phyloP scores from a whole-genome alignment of 2,329 filamentous ascomycete genomes.

The Ambrosiella beaveri region DNA sequence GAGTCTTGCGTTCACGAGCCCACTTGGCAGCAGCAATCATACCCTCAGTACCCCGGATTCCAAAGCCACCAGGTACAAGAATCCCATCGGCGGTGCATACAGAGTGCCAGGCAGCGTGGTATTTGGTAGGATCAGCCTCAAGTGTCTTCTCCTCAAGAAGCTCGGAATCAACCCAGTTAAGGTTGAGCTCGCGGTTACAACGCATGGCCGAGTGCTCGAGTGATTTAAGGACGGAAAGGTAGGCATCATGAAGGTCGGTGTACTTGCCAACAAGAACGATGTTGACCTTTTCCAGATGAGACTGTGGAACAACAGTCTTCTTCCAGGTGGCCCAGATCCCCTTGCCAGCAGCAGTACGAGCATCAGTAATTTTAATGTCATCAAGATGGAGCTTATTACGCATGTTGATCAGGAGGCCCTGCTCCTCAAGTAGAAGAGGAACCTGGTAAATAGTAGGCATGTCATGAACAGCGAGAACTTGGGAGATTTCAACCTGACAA shows the following conservation, averaged over 20 bases:
- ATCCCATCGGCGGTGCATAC: conserved; percentile 53
- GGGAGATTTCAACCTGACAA: conserved; percentile 71
- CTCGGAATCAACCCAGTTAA: conserved; percentile 72
- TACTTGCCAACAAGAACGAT: conserved; percentile 94
- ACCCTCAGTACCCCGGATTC: conserved; percentile 64
- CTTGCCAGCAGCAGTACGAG: conserved; percentile 43
- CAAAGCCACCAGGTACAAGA: conserved; percentile 60
- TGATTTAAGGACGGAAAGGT: conserved; percentile 68
- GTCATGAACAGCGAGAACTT: conserved; percentile 80
- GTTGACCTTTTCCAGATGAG: conserved; percentile 49
- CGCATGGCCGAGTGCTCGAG: conserved; percentile 86
- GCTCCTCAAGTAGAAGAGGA: conserved; percentile 73
- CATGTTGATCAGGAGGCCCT: conserved; percentile 56
- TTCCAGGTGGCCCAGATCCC: conserved; percentile 69
- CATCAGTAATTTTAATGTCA: conserved; percentile 31
- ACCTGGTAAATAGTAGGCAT: conserved; percentile 88
- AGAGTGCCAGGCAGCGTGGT: conserved; percentile 71
- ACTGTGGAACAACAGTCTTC: conserved; percentile 46
- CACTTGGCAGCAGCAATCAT: conserved; percentile 81
- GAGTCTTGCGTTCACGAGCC: conserved; percentile 64
- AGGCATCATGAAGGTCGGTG: conserved; percentile 66
- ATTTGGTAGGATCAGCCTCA: conserved; percentile 48
- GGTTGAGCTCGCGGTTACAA: conserved; percentile 59
- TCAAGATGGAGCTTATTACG: conserved; percentile 48
- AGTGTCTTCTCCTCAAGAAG: conserved; percentile 56